Evolutionary conservation across 163 green algal species (phyloP).

Genomic region (Scenedesmus sp.): DNA sequence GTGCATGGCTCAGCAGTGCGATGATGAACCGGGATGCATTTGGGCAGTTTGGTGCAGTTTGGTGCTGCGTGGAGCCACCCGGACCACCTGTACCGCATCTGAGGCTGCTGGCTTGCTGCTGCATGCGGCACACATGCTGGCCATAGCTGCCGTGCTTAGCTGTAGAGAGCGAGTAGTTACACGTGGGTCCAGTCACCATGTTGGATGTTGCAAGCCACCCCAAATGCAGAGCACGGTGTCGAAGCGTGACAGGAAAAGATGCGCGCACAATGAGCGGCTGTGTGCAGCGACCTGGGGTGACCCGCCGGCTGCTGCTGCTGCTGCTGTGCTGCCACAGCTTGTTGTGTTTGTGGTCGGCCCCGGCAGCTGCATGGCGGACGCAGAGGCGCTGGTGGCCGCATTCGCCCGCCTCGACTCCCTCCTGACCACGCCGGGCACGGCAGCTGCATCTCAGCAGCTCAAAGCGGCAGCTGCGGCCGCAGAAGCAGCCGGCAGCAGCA

Average conservation of each 20-base stretch:
- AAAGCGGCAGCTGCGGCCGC: not conserved
- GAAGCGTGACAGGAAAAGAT: too few relatives aligned
- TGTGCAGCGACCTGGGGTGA: too few relatives aligned
- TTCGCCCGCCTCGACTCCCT: conserved; percentile 60
- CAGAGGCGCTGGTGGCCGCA: conserved; percentile 61
- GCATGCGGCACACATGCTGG: not conserved
- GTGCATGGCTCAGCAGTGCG: too few relatives aligned
- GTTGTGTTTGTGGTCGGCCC: conserved; percentile 86
- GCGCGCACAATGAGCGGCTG: too few relatives aligned
- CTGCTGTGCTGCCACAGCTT: conserved; percentile 59
- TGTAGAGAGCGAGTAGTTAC: too few relatives aligned
- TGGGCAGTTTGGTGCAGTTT: not conserved
- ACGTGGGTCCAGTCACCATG: too few relatives aligned
- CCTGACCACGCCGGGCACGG: not conserved
- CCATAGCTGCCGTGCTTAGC: too few relatives aligned
- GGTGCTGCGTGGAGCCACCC: too few relatives aligned
- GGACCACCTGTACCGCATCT: too few relatives aligned
- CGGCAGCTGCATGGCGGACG: conserved; percentile 73
- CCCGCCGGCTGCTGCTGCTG: not conserved
- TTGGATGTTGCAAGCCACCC: not conserved
- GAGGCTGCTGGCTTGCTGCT: not conserved
- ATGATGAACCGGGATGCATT: too few relatives aligned
- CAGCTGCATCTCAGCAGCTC: not conserved
- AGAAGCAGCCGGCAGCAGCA: conserved; percentile 9
- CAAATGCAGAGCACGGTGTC: too few relatives aligned